phyloP scores from a whole-genome alignment of 345 rosid genomes.

The Camelina sativa region DNA sequence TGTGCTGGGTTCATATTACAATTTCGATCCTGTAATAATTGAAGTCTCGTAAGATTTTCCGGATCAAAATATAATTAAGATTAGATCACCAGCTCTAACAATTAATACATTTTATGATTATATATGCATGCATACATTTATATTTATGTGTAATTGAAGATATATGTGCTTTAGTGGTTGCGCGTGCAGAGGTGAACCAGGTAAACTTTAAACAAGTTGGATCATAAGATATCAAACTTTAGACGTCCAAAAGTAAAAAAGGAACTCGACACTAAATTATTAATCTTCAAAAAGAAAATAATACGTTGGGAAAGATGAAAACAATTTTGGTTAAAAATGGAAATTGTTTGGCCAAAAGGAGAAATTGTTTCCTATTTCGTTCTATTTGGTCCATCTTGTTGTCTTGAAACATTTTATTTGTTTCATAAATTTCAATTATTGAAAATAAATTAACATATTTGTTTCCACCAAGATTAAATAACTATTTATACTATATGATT shows the following conservation, averaged over 20 bases:
- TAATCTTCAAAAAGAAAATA: constrained; percentile 19
- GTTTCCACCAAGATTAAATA: background rate
- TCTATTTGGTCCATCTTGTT: constrained; percentile 11
- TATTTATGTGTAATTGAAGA: constrained; percentile 1
- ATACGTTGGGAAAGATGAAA: constrained; percentile 16
- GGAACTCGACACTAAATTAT: constrained; percentile 5
- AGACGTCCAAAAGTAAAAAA: constrained; percentile 35
- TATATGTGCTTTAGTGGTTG: constrained; percentile 31
- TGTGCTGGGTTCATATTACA: background rate
- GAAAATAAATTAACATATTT: background rate
- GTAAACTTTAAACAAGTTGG: constrained; percentile 44
- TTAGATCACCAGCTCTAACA: constrained; percentile 12
- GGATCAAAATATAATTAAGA: background rate
- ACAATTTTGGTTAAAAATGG: background rate
- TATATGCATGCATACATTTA: constrained; percentile 20
- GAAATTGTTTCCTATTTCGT: constrained; percentile 1
- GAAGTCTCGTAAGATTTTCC: background rate
- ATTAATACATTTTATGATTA: background rate
- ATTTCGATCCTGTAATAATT: background rate
- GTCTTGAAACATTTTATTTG: background rate
- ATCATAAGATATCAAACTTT: constrained; percentile 35
- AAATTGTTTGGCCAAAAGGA: constrained; percentile 18
- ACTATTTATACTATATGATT: background rate
- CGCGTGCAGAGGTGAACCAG: constrained; percentile 46
- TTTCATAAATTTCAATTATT: background rate